phyloP scores from a whole-genome alignment of 768 basidiomycete genomes.

The Auricularia heimuer region DNA sequence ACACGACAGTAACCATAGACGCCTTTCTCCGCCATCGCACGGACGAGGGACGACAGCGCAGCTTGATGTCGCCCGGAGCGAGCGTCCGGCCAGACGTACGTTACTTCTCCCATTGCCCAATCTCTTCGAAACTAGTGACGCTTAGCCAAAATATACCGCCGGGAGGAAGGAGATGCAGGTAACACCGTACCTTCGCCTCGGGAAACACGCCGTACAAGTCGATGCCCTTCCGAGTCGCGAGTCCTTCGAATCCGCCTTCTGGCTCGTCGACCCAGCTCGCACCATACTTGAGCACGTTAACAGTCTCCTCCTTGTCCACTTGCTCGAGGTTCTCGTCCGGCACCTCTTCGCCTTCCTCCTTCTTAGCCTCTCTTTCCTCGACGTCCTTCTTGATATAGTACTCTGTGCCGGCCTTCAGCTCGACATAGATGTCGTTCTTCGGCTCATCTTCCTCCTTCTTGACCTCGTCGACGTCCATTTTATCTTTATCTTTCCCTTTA shows the following conservation, averaged over 20 bases:
- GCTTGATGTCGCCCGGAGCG: conserved; percentile 60
- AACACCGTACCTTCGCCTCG: conserved; percentile 38
- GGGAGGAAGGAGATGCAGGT: background rate
- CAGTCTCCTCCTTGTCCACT: conserved; percentile 67
- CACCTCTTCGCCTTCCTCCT: conserved; percentile 14
- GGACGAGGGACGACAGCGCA: conserved; percentile 76
- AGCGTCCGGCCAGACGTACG: conserved; percentile 76
- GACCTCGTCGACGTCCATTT: conserved; percentile 19
- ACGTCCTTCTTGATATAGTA: conserved; percentile 39
- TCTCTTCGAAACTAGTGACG: conserved; percentile 66
- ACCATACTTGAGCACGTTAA: conserved; percentile 83
- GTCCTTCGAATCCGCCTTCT: conserved; percentile 67
- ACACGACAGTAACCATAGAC: conserved; percentile 71
- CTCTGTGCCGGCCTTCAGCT: conserved; percentile 37
- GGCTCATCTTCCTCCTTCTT: conserved; percentile 11
- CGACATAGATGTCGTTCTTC: conserved; percentile 21
- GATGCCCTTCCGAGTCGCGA: conserved; percentile 74
- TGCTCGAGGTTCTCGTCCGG: conserved; percentile 10
- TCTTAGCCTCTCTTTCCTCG: conserved; percentile 23
- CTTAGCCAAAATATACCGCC: background rate
- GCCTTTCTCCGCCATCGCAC: conserved; percentile 60
- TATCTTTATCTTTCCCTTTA: conserved; percentile 24
- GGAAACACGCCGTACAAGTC: conserved; percentile 82
- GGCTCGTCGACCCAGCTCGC: conserved; percentile 80
- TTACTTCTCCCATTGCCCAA: conserved; percentile 71